These are phyloP conservation scores for Citrus trifoliata DNA, from an alignment of 345 rosid genomes.

Conservation along the genomic window DNA sequence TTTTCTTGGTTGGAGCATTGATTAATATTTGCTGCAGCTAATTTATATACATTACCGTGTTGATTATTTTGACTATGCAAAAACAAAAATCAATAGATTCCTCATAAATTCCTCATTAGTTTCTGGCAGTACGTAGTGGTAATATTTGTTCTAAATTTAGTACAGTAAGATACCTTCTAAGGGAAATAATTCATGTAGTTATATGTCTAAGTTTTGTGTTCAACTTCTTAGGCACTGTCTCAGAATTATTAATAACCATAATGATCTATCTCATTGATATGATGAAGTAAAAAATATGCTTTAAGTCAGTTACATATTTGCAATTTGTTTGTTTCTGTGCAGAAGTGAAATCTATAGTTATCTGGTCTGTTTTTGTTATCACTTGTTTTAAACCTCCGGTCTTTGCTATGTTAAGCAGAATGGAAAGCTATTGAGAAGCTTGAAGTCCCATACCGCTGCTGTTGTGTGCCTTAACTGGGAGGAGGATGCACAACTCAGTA, in stretches of 20 bases:
- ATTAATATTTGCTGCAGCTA: not conserved
- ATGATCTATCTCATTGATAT: not conserved
- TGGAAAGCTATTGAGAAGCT: slow-evolving; percentile 73
- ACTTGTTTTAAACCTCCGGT: not conserved
- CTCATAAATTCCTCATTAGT: not conserved
- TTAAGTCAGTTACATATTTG: not conserved
- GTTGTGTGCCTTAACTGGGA: slow-evolving; percentile 88
- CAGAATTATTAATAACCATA: not conserved
- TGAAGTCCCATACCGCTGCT: slow-evolving; percentile 68
- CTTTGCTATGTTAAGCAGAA: slow-evolving; percentile 41
- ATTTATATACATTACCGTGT: not conserved
- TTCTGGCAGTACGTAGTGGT: not conserved
- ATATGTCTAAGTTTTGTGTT: not conserved
- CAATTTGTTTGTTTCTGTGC: not conserved
- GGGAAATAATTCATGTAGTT: not conserved
- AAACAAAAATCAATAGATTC: not conserved
- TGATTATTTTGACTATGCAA: not conserved
- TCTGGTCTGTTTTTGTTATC: not conserved
- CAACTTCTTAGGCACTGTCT: not conserved
- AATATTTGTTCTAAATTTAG: not conserved
- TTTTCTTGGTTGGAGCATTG: not conserved
- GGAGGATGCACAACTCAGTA: slow-evolving; percentile 54
- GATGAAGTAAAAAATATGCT: not conserved
- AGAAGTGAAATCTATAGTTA: not conserved
- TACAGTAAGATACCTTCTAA: not conserved